Evolutionary conservation across 345 rosid species (phyloP), one percentile per base, ranked within the genome.

Genomic region (Acer negundo): DNA sequence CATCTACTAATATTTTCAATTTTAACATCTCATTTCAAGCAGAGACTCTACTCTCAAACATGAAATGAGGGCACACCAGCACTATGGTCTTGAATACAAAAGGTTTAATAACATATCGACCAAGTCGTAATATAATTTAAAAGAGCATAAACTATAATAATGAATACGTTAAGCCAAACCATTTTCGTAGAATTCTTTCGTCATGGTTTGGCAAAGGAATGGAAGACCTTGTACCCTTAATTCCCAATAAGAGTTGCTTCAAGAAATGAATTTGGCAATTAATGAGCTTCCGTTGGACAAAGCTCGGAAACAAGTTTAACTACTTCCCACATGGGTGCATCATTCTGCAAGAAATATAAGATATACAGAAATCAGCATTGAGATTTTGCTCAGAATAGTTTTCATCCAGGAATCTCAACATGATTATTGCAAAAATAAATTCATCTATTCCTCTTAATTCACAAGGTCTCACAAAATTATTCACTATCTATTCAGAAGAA

Each of bases 281-380:
- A 80, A 66, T 72, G 71, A 64, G 67, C 77, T 76, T 83, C 87
- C 19, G 79, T 56, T 49, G 91, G 80, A 76, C 86, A 90, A 12
- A 94, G 77, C 77, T 82, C 84, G 74, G 87, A 74, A 61, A 83
- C 94, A 83, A 92, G 92, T 49, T 90, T 84, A 74, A 87, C 82
- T 73, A 87, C 91, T 75, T 88, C 97, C 89, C 82, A 84, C 92
- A 94, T 90, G 8, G 98, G 88, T 53, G 90, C 88, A 78, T 94
- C 98, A 83, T 89, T 86, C 98, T 90, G 85, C 79, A 72, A 55
- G 68, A 82, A 69, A 38, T 19, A 64, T 26, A 22, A 51, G 44
- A 15, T 62, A 49, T 0, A 28, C 15, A 42, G 51, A 68, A 46
- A 46, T 67, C n/a, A 35, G 62, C 65, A 67, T 17, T 23, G 24